These are phyloP conservation scores for Mortierella hygrophila DNA, from an alignment of 192 early-diverging fungal species.

Conservation along the genomic window DNA sequence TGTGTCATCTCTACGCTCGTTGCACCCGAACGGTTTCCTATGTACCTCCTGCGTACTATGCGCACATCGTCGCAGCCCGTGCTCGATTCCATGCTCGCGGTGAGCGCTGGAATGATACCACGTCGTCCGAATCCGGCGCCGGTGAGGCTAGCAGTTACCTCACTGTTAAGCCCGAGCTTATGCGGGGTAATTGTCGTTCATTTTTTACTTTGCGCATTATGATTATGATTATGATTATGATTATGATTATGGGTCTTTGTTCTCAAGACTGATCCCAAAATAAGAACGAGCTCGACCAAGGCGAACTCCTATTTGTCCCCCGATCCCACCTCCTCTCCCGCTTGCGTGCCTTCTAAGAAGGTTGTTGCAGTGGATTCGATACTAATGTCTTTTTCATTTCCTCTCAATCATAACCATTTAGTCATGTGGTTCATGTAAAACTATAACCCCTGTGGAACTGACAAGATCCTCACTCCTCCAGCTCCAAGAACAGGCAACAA, in stretches of 20 bases:
- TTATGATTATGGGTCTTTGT: neutral
- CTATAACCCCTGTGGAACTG: neutral
- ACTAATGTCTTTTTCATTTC: neutral
- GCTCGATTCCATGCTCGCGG: constrained; percentile 87
- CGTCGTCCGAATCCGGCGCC: constrained; percentile 28
- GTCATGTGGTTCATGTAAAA: constrained; percentile 5
- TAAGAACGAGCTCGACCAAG: neutral
- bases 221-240: neutral
- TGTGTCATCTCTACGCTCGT: constrained; percentile 92
- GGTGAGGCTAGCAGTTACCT: constrained; percentile 31
- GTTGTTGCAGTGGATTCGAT: neutral
- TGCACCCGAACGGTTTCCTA: constrained; percentile 90
- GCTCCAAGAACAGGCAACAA: neutral
- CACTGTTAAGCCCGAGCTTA: constrained; percentile 56
- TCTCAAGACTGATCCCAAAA: no score
- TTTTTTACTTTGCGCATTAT: neutral
- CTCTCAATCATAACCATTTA: neutral
- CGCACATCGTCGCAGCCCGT: constrained; percentile 88
- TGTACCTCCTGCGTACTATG: constrained; percentile 93
- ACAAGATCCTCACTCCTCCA: neutral
- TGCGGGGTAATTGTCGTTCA: constrained; percentile 26
- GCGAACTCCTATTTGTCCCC: constrained; percentile 41
- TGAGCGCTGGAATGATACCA: constrained; percentile 61
- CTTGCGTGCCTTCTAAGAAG: constrained; percentile 3
- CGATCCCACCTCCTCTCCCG: constrained; percentile 17